Conservation (phyloP, 495 filamentous ascomycete genomes). For the Cercophora scortea region DNA sequence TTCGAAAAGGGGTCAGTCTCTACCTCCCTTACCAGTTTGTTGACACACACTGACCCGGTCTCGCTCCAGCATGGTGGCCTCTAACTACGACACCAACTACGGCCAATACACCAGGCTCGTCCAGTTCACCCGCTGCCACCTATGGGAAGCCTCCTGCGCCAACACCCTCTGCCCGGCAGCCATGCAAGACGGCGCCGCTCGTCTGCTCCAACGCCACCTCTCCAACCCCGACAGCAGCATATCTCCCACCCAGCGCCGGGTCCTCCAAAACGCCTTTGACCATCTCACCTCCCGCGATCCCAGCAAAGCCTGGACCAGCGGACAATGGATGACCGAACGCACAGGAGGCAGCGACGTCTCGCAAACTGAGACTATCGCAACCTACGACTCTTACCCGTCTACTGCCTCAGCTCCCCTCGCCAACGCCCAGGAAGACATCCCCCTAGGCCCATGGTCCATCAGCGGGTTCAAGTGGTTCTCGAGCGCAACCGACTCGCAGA, state of each 20-base stretch:
- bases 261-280: conserved; percentile 45
- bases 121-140: conserved; percentile 51
- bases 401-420: conserved; percentile 10
- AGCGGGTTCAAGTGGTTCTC: conserved; percentile 75
- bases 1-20: conserved; percentile 35
- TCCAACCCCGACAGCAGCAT: conserved; percentile 7
- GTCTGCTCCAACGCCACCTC: conserved; percentile 50
- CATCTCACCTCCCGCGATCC: conserved; percentile 48
- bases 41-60: not conserved
- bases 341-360: conserved; percentile 66
- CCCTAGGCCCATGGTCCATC: conserved; percentile 53
- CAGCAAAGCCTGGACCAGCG: conserved; percentile 58
- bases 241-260: conserved; percentile 12
- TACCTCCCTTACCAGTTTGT: not conserved
- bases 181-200: conserved; percentile 66
- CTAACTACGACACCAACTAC: conserved; percentile 43
- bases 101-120: conserved; percentile 42
- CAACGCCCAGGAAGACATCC: conserved; percentile 23
- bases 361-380: conserved; percentile 59
- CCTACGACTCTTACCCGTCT: conserved; percentile 13
- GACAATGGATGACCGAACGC: conserved; percentile 87
- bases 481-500: conserved; percentile 62
- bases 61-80: conserved; percentile 35
- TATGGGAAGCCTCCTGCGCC: conserved; percentile 55
- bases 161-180: conserved; percentile 59